Evolutionary conservation across 148 eudicot species (phyloP).

Genomic region (Amaranthus cruentus): DNA sequence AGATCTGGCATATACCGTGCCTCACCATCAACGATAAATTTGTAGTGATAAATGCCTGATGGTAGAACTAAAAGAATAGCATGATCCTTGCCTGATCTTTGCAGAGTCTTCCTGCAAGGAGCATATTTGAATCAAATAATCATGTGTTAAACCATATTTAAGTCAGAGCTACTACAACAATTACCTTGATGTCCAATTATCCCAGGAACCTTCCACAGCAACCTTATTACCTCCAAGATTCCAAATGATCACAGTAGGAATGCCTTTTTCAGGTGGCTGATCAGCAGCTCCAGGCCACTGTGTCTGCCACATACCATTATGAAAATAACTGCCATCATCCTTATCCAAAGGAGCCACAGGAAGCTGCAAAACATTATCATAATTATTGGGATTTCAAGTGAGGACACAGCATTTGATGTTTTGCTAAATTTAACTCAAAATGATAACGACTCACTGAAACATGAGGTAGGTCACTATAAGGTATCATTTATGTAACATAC

Average conservation of each 20-base stretch:
- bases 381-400: not conserved
- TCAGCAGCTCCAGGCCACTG: conserved; percentile 39
- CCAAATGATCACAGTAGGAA: conserved; percentile 82
- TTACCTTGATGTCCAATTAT: conserved; percentile 76
- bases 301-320: conserved; percentile 37
- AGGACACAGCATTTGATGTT: not conserved
- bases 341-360: conserved; percentile 64
- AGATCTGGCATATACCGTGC: conserved; percentile 61
- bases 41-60: conserved; percentile 75
- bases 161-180: conserved; percentile 1
- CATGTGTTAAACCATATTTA: conserved; percentile 2
- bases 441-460: not conserved
- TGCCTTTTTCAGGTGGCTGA: conserved; percentile 49
- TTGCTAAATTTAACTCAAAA: not conserved
- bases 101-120: conserved; percentile 58
- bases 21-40: conserved; percentile 77
- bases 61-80: conserved; percentile 70
- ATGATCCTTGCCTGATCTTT: conserved; percentile 74
- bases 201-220: conserved; percentile 93
- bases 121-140: conserved; percentile 16
- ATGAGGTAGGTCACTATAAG: no score
- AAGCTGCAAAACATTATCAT: conserved; percentile 35
- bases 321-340: conserved; percentile 33
- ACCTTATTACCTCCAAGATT: conserved; percentile 72
- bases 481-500: no score